Evolutionary conservation across 106 monocot species (phyloP).

Genomic region (Allium cepa): DNA sequence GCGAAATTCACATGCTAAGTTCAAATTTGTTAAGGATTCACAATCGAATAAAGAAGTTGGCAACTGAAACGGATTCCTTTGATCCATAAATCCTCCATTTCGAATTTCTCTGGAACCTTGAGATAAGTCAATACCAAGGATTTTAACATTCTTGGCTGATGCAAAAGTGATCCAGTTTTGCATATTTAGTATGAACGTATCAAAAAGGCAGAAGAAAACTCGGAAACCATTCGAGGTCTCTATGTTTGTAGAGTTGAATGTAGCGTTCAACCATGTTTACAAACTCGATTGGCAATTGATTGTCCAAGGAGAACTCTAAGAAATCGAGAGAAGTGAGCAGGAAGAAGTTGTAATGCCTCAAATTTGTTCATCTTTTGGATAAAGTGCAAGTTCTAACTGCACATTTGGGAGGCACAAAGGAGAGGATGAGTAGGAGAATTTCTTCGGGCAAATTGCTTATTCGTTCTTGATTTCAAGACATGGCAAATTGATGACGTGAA

Average conservation of each 20-base stretch:
- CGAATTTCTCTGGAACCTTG: not conserved
- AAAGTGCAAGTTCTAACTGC: no score
- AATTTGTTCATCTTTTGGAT: no score
- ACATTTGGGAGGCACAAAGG: no score
- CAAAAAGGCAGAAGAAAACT: not conserved
- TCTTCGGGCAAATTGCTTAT: no score
- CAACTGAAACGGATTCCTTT: not conserved
- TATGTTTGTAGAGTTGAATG: not conserved
- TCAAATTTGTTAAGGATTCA: not conserved
- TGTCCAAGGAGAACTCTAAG: no score
- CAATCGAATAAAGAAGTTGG: not conserved
- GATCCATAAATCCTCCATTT: not conserved
- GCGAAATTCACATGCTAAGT: not conserved
- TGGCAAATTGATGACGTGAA: no score
- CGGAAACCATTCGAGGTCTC: not conserved
- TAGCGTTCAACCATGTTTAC: not conserved
- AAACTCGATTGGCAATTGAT: not conserved
- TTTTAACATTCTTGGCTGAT: not conserved
- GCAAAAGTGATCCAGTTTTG: not conserved
- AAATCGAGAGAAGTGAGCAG: no score
- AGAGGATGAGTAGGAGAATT: no score
- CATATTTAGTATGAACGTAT: not conserved
- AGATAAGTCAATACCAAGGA: not conserved
- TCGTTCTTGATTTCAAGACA: no score
- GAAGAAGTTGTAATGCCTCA: no score